Evolutionary conservation across 768 basidiomycete genomes (phyloP).

Genomic region (Russula dissimulans): DNA sequence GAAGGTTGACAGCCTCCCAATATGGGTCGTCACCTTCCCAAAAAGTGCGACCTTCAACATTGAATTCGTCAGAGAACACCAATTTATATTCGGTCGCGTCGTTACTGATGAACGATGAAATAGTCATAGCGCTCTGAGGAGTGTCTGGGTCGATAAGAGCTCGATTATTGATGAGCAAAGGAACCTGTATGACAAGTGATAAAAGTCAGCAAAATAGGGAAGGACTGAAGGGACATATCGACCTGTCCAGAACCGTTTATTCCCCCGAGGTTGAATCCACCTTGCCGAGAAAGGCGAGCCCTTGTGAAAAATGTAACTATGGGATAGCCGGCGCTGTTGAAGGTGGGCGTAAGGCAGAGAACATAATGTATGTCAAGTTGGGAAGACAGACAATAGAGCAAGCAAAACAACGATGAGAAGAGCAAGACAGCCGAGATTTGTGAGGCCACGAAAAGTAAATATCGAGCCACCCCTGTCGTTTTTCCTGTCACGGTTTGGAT

Average conservation of each 20-base stretch:
- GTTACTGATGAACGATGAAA: constrained; percentile 36
- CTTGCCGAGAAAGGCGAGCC: constrained; percentile 22
- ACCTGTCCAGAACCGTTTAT: constrained; percentile 41
- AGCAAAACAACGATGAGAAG: constrained; percentile 7
- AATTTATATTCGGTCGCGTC: constrained; percentile 59
- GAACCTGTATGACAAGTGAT: constrained; percentile 37
- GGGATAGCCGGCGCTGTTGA: constrained; percentile 30
- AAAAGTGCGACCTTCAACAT: constrained; percentile 69
- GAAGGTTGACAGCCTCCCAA: constrained; percentile 39
- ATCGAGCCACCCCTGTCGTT: constrained; percentile 30
- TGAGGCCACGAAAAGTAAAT: constrained; percentile 32
- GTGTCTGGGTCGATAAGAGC: constrained; percentile 53
- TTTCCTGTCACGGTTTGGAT: constrained; percentile 26
- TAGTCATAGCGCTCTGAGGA: constrained; percentile 45
- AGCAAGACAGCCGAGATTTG: constrained; percentile 32
- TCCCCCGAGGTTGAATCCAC: constrained; percentile 40
- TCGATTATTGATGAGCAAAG: constrained; percentile 34
- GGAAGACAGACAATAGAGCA: constrained; percentile 16
- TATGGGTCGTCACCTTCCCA: constrained; percentile 66
- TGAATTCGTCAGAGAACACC: constrained; percentile 87
- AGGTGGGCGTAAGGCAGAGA: neutral
- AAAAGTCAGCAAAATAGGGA: neutral
- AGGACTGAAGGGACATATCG: neutral
- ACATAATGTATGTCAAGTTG: neutral
- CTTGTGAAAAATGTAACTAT: constrained; percentile 27